A percentile compares a stretch with the other conserved stretches of the same genome.
Conservation (phyloP, 2,329 filamentous ascomycete species). For the Fusarium protoensiforme region DNA sequence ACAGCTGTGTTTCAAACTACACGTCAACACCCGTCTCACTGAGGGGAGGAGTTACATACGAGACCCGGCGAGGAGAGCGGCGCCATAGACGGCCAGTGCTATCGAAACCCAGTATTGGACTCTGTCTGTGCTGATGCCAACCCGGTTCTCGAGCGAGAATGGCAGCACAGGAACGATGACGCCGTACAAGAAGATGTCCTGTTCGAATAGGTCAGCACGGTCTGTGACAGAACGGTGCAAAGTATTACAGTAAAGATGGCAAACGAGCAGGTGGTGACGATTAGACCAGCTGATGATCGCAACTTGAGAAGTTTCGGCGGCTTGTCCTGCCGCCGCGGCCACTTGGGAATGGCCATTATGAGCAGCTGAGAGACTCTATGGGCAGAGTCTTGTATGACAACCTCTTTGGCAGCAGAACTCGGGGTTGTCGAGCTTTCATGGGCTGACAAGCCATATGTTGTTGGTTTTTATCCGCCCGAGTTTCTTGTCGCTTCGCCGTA, state of each 20-base stretch:
- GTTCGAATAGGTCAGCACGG: neutral
- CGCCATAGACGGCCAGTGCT: constrained; percentile 48
- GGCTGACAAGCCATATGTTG: neutral
- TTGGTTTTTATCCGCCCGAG: constrained; percentile 1
- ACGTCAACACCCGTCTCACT: neutral
- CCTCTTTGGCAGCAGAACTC: neutral
- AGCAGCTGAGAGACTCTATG: neutral
- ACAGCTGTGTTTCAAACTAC: constrained; percentile 39
- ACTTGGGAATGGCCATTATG: constrained; percentile 30
- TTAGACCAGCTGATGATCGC: constrained; percentile 47
- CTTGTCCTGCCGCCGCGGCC: constrained; percentile 28
- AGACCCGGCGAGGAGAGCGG: constrained; percentile 44
- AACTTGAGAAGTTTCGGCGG: constrained; percentile 43
- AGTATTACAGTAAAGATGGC: constrained; percentile 49
- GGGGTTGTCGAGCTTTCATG: neutral
- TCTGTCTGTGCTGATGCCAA: constrained; percentile 39
- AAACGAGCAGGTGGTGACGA: constrained; percentile 47
- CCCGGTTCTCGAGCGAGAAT: constrained; percentile 43
- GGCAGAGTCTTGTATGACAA: neutral
- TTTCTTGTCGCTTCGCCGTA: constrained; percentile 17
- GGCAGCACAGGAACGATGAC: constrained; percentile 50
- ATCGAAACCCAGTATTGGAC: constrained; percentile 52
- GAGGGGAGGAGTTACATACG: constrained; percentile 38
- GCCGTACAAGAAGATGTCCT: constrained; percentile 51
- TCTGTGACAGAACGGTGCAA: neutral